Percentiles rank a stretch among this genome's conserved stretches.
Evolutionary conservation across 2,329 filamentous ascomycete genomes (phyloP).

Genomic region (Talaromyces sp.): DNA sequence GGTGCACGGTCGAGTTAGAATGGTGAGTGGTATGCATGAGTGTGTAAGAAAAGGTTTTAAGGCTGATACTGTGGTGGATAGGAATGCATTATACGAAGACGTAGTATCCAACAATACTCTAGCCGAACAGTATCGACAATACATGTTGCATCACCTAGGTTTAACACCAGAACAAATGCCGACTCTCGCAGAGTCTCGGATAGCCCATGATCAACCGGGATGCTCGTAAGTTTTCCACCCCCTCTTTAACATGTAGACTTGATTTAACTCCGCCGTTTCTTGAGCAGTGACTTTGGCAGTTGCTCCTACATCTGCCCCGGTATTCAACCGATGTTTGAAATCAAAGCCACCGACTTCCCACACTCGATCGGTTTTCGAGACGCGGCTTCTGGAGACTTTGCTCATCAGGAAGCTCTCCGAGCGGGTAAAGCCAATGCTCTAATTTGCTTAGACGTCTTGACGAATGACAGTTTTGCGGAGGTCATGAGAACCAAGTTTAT

Average conservation of each 20-base stretch:
- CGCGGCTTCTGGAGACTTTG: neutral
- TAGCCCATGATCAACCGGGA: conserved; percentile 1
- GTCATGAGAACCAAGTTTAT: neutral
- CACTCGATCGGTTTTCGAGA: neutral
- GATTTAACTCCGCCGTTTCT: neutral
- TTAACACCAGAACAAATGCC: neutral
- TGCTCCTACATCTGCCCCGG: conserved; percentile 2
- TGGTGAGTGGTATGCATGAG: neutral
- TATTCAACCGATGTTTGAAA: conserved; percentile 2
- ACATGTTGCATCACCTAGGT: conserved; percentile 1
- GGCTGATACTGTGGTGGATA: neutral
- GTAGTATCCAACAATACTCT: conserved; percentile 1
- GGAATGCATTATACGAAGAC: conserved; percentile 1
- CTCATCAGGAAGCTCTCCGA: conserved; percentile 5
- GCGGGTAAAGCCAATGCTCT: conserved; percentile 5
- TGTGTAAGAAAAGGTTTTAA: neutral
- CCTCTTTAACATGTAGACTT: neutral
- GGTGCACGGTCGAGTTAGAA: conserved; percentile 18
- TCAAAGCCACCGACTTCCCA: neutral
- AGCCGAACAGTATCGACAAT: neutral
- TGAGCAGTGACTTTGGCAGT: neutral
- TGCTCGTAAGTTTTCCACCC: neutral
- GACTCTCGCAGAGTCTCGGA: neutral
- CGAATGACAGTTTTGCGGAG: neutral
- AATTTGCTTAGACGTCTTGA: conserved; percentile 1